Conservation (phyloP, 2,329 filamentous ascomycete genomes). For the Trichoderma sp. region DNA sequence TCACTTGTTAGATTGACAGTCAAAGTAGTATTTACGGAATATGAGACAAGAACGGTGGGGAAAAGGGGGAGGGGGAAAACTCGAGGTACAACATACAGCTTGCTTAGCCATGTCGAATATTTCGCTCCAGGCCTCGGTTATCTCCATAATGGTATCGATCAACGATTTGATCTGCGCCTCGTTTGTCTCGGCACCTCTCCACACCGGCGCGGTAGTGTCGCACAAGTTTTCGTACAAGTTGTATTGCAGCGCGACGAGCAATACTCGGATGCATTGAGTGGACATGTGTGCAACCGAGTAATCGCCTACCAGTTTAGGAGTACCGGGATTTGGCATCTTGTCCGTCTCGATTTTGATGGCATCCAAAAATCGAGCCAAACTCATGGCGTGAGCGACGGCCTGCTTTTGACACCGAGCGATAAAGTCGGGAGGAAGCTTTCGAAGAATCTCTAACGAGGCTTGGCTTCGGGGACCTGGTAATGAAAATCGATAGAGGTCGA, state of each 20-base stretch:
- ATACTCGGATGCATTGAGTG: slow-evolving; percentile 32
- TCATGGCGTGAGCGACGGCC: slow-evolving; percentile 39
- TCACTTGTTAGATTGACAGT: not conserved
- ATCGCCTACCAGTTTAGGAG: slow-evolving; percentile 30
- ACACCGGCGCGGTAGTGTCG: slow-evolving; percentile 38
- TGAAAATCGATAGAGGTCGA: slow-evolving; percentile 40
- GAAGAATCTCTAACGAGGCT: slow-evolving; percentile 32
- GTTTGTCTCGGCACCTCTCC: slow-evolving; percentile 32
- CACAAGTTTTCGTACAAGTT: slow-evolving; percentile 35
- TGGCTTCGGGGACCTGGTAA: slow-evolving; percentile 36
- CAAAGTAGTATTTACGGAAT: not conserved
- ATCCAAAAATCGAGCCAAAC: slow-evolving; percentile 37
- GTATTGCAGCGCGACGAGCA: slow-evolving; percentile 37
- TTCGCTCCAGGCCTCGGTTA: slow-evolving; percentile 34
- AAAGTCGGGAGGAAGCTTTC: slow-evolving; percentile 37
- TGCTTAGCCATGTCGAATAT: slow-evolving; percentile 30
- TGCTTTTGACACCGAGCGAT: slow-evolving; percentile 38
- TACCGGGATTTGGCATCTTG: slow-evolving; percentile 26
- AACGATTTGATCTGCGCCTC: slow-evolving; percentile 33
- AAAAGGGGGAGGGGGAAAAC: too few species aligned
- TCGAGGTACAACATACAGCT: slow-evolving; percentile 24
- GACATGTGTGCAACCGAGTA: slow-evolving; percentile 33
- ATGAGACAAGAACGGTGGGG: not conserved
- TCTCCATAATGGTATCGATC: slow-evolving; percentile 34
- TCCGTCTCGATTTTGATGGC: slow-evolving; percentile 32